Conservation (phyloP, 768 basidiomycete species). For the Pleurotus platypus region DNA sequence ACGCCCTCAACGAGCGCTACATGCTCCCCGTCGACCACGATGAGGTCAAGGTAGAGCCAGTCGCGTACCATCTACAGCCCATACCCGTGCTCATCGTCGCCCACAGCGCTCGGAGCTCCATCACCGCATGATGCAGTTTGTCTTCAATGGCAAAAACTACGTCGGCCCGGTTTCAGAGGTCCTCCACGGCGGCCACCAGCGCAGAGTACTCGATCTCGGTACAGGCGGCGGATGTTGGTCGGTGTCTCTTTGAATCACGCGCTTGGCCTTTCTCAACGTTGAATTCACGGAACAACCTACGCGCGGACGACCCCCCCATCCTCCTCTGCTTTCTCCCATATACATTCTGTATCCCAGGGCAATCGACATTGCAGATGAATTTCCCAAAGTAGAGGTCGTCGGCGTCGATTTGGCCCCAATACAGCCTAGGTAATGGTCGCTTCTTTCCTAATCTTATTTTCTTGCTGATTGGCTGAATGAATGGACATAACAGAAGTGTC, state of each 20-base stretch:
- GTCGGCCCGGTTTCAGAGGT: conserved; percentile 61
- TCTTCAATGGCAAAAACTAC: conserved; percentile 61
- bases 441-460: conserved; percentile 14
- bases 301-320: too few relatives aligned
- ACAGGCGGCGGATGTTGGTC: conserved; percentile 67
- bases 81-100: background rate
- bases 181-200: conserved; percentile 46
- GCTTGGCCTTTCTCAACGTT: conserved; percentile 2
- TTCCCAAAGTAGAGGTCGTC: conserved; percentile 61
- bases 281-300: too few relatives aligned
- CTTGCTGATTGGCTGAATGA: background rate
- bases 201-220: conserved; percentile 63
- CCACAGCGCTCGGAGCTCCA: conserved; percentile 57
- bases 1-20: conserved; percentile 51
- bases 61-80: conserved; percentile 5
- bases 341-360: conserved; percentile 40
- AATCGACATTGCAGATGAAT: conserved; percentile 71
- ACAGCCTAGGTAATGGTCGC: conserved; percentile 52
- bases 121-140: conserved; percentile 65
- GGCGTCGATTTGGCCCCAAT: conserved; percentile 72
- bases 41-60: conserved; percentile 49
- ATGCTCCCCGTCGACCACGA: conserved; percentile 66
- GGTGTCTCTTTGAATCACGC: conserved; percentile 11
- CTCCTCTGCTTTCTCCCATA: too few relatives aligned
- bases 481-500: conserved; percentile 39